Percentiles rank a stretch among this genome's conserved stretches.
Conservation (phyloP, 305 asterid genomes). For the Vinca major region DNA sequence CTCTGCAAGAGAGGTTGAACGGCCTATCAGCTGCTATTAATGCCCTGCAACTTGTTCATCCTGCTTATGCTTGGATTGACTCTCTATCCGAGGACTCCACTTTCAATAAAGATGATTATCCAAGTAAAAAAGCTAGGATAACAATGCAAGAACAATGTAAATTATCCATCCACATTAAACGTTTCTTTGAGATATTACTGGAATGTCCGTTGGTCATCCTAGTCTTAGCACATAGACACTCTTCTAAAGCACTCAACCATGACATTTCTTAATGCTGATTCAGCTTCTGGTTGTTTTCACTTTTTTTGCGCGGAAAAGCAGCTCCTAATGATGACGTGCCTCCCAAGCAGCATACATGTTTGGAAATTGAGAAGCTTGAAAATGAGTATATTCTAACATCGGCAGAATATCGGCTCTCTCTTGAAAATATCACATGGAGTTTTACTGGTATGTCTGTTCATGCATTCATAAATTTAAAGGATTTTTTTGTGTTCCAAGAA, state of each 20-base stretch:
- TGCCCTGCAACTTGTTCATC: constrained; percentile 90
- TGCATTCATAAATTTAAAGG: not conserved
- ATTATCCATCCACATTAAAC: constrained; percentile 12
- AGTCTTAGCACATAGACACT: not conserved
- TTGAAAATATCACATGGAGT: constrained; percentile 65
- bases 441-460: constrained; percentile 40
- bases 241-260: constrained; percentile 4
- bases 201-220: constrained; percentile 4
- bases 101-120: constrained; percentile 42
- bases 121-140: constrained; percentile 78
- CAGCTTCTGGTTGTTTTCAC: constrained; percentile 9
- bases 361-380: constrained; percentile 79
- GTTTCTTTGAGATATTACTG: not conserved
- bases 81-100: constrained; percentile 42
- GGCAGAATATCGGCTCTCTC: constrained; percentile 62
- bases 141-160: constrained; percentile 54
- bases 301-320: constrained; percentile 19
- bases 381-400: constrained; percentile 73
- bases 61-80: constrained; percentile 90
- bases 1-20: constrained; percentile 79
- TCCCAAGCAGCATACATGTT: constrained; percentile 42
- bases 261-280: constrained; percentile 6
- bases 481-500: not conserved
- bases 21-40: constrained; percentile 83
- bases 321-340: constrained; percentile 48